Evolutionary conservation across 371 early-diverging fungal species (phyloP).

Genomic region (Neoconidiobolus thromboides): DNA sequence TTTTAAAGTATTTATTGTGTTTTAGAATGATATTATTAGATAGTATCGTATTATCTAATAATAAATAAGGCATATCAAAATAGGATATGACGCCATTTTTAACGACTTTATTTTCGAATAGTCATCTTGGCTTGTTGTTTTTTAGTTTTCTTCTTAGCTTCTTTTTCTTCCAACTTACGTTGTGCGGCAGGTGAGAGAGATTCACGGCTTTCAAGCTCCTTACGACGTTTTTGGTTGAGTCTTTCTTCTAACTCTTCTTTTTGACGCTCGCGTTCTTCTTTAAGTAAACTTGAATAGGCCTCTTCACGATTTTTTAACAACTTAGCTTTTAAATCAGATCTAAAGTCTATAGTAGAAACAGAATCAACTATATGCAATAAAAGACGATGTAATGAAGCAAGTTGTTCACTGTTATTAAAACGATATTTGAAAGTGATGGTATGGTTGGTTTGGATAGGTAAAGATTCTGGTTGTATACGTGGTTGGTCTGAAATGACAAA

Average conservation of each 20-base stretch:
- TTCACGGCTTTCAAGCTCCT: constrained; percentile 1
- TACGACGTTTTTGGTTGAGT: background rate
- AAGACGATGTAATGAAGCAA: background rate
- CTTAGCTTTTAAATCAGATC: constrained; percentile 1
- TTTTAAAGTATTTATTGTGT: too few relatives aligned
- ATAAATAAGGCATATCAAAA: too few relatives aligned
- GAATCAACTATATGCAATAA: background rate
- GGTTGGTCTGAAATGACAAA: constrained; percentile 3
- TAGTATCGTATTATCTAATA: too few relatives aligned
- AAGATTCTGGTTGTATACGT: background rate
- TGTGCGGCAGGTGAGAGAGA: background rate
- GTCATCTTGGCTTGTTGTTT: constrained; percentile 4
- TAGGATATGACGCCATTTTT: too few relatives aligned
- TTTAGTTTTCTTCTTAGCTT: background rate
- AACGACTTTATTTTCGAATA: too few relatives aligned
- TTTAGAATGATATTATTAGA: too few relatives aligned
- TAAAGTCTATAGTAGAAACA: background rate
- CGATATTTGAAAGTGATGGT: background rate
- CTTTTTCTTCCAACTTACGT: constrained; percentile 6
- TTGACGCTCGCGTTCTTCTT: background rate
- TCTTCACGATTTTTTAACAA: constrained; percentile 1
- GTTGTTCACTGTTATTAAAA: background rate
- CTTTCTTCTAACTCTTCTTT: background rate
- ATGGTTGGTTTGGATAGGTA: background rate
- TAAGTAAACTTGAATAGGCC: background rate